Conservation (phyloP, 2,329 filamentous ascomycete species). For the Emergomyces pasteurianus region DNA sequence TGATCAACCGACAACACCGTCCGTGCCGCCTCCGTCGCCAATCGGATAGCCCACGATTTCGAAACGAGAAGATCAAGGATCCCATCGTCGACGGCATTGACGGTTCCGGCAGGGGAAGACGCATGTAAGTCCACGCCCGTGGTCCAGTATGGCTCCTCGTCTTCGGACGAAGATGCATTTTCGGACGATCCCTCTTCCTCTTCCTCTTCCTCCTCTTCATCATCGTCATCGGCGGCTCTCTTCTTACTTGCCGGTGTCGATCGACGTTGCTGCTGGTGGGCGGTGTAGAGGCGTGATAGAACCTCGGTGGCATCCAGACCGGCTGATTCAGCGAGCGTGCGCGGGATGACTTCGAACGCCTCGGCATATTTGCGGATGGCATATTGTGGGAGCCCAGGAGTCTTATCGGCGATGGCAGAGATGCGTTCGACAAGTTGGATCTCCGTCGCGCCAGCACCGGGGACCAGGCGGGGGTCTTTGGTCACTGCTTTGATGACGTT, state of each 20-base stretch:
- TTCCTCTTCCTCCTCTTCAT: constrained; percentile 44
- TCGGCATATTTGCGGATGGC: constrained; percentile 96
- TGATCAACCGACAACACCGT: constrained; percentile 95
- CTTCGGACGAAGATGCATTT: constrained; percentile 29
- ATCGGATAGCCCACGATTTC: constrained; percentile 94
- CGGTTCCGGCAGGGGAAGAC: constrained; percentile 62
- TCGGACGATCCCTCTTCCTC: constrained; percentile 18
- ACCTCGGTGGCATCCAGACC: constrained; percentile 97
- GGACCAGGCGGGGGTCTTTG: constrained; percentile 78
- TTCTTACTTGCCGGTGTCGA: constrained; percentile 13
- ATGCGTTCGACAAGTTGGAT: constrained; percentile 88
- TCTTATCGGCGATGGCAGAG: constrained; percentile 81
- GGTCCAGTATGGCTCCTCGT: constrained; percentile 71
- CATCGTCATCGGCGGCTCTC: constrained; percentile 14
- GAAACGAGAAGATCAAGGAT: constrained; percentile 85
- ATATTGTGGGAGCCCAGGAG: constrained; percentile 84
- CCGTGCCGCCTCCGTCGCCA: constrained; percentile 87
- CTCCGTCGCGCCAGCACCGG: constrained; percentile 88
- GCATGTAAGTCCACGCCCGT: constrained; percentile 94
- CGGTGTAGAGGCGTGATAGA: constrained; percentile 80
- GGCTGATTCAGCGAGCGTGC: constrained; percentile 86
- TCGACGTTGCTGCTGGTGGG: constrained; percentile 51
- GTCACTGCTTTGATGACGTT: constrained; percentile 99
- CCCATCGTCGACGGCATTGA: constrained; percentile 76
- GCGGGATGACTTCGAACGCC: constrained; percentile 92